phyloP scores from a whole-genome alignment of 1,139 yeast genomes.

The Cylindricascospora bacillispora region DNA sequence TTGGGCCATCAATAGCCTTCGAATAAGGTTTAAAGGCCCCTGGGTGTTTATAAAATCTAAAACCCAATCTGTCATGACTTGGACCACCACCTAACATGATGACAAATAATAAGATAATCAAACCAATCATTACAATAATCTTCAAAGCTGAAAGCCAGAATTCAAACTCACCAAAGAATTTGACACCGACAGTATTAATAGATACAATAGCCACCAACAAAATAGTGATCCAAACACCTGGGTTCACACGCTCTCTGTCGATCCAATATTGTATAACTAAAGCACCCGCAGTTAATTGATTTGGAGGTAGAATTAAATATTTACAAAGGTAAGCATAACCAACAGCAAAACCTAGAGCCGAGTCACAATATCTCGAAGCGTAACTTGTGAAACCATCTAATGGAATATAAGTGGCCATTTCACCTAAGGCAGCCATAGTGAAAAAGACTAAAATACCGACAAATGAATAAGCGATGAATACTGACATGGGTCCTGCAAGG shows the following conservation, averaged over 20 bases:
- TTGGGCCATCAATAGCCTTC: constrained; percentile 27
- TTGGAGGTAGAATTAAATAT: constrained; percentile 55
- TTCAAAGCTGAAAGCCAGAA: constrained; percentile 52
- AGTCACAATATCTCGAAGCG: constrained; percentile 55
- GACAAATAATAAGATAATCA: constrained; percentile 37
- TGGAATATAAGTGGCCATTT: constrained; percentile 62
- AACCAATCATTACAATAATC: constrained; percentile 43
- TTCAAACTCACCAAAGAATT: constrained; percentile 54
- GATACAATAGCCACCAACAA: constrained; percentile 33
- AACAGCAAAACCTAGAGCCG: constrained; percentile 63
- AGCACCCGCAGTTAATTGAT: constrained; percentile 35
- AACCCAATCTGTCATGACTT: constrained; percentile 40
- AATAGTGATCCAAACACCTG: constrained; percentile 45
- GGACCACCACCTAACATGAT: constrained; percentile 53
- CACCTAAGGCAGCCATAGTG: constrained; percentile 64
- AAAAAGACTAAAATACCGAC: constrained; percentile 54
- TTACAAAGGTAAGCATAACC: constrained; percentile 55
- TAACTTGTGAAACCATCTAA: constrained; percentile 64
- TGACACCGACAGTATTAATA: constrained; percentile 44
- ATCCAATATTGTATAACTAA: constrained; percentile 38
- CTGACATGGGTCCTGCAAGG: constrained; percentile 58
- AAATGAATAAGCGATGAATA: constrained; percentile 45
- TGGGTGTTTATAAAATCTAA: constrained; percentile 33
- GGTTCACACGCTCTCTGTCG: constrained; percentile 31
- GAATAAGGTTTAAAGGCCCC: constrained; percentile 39